phyloP scores from a whole-genome alignment of 352 stramenopile species.

The Lagenidium giganteum region DNA sequence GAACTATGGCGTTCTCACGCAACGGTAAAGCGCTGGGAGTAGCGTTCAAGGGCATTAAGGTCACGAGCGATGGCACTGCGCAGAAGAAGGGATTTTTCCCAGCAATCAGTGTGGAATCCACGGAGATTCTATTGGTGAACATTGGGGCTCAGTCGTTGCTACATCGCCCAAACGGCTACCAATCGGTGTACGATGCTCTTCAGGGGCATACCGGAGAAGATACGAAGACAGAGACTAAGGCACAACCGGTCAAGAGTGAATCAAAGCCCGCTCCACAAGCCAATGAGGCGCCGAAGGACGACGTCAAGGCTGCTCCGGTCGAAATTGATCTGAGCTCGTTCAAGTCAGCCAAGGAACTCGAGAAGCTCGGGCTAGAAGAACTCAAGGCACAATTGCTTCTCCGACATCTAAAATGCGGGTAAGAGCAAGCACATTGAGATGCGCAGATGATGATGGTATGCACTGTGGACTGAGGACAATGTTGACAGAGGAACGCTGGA shows the following conservation, averaged over 20 bases:
- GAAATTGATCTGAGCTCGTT: constrained; percentile 52
- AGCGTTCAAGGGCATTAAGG: constrained; percentile 50
- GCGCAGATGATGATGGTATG: too few species aligned
- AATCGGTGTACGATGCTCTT: constrained; percentile 40
- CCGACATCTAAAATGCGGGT: constrained; percentile 96
- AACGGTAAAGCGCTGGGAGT: constrained; percentile 75
- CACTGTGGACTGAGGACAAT: too few species aligned
- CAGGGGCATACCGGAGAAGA: background rate
- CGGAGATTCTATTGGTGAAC: constrained; percentile 81
- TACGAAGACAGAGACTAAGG: background rate
- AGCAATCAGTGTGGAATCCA: constrained; percentile 78
- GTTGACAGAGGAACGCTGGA: constrained; percentile 78
- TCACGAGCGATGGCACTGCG: constrained; percentile 6
- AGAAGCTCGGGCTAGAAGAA: constrained; percentile 83
- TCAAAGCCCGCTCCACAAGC: constrained; percentile 6
- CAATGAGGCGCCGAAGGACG: constrained; percentile 5
- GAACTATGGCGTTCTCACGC: constrained; percentile 70
- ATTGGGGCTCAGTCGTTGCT: constrained; percentile 75
- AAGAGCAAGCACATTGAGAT: constrained; percentile 21
- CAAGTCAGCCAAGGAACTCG: constrained; percentile 58
- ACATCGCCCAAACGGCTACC: constrained; percentile 36
- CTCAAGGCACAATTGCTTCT: constrained; percentile 91
- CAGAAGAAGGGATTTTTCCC: constrained; percentile 54
- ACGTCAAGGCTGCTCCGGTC: constrained; percentile 3
- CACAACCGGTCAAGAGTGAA: constrained; percentile 1